Evolutionary conservation across 2,329 filamentous ascomycete species (phyloP).

Genomic region (Aspergillus sp.): DNA sequence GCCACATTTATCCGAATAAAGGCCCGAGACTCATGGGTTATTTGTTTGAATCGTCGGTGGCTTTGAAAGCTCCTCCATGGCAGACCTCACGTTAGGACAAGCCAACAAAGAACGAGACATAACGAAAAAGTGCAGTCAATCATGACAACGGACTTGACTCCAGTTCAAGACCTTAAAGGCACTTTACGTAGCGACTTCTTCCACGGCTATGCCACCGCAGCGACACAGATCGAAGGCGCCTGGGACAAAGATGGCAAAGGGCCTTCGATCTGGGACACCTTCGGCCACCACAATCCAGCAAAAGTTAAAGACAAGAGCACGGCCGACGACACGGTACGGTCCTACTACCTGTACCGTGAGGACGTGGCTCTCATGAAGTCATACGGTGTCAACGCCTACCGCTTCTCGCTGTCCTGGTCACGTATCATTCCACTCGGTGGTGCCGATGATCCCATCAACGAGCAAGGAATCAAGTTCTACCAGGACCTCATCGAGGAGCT

Average conservation of each 20-base stretch:
- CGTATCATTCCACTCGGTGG: constrained; percentile 78
- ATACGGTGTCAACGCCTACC: constrained; percentile 70
- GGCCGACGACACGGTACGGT: constrained; percentile 74
- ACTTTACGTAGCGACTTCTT: constrained; percentile 28
- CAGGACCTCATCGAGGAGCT: constrained; percentile 73
- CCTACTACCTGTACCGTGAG: constrained; percentile 71
- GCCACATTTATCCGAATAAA: constrained; percentile 9
- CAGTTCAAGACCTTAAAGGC: constrained; percentile 27
- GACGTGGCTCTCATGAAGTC: constrained; percentile 73
- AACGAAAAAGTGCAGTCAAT: background rate
- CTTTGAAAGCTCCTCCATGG: constrained; percentile 2
- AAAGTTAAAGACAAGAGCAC: constrained; percentile 74
- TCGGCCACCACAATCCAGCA: constrained; percentile 68
- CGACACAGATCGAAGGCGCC: constrained; percentile 70
- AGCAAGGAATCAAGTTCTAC: constrained; percentile 74
- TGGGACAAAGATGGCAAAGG: constrained; percentile 70
- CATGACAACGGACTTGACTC: constrained; percentile 22
- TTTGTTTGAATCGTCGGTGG: background rate
- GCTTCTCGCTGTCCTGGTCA: constrained; percentile 74
- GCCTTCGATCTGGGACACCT: constrained; percentile 79
- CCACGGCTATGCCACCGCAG: constrained; percentile 31
- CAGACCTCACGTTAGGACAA: background rate
- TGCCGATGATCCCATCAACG: constrained; percentile 72
- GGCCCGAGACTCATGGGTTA: background rate
- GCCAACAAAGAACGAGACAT: background rate